phyloP scores from a whole-genome alignment of 768 basidiomycete species.

The Trametes elegans region DNA sequence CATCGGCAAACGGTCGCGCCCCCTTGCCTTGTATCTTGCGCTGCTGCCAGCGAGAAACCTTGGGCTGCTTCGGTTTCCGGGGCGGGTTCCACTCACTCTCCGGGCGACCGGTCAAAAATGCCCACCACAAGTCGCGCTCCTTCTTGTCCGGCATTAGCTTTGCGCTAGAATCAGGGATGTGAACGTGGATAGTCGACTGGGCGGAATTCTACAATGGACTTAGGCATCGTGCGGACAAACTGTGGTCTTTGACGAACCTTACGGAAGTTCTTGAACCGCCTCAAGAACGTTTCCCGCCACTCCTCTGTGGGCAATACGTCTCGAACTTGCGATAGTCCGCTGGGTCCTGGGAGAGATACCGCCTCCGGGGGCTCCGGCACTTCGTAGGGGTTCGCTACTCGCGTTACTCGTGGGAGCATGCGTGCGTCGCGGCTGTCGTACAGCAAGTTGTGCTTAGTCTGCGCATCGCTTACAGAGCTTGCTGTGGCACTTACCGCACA shows the following conservation, averaged over 20 bases:
- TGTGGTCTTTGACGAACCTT: constrained; percentile 42
- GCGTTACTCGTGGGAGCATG: constrained; percentile 58
- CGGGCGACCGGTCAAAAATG: constrained; percentile 67
- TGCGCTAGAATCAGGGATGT: constrained; percentile 29
- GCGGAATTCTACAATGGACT: constrained; percentile 51
- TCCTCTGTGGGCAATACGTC: constrained; percentile 55
- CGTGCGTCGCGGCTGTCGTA: constrained; percentile 65
- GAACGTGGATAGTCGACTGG: constrained; percentile 57
- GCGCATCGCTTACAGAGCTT: constrained; percentile 12
- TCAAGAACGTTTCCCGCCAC: constrained; percentile 61
- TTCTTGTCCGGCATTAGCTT: constrained; percentile 64
- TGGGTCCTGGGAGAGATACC: constrained; percentile 14
- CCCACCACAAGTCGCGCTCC: constrained; percentile 80
- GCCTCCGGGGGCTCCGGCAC: constrained; percentile 28
- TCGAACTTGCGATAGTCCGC: constrained; percentile 8
- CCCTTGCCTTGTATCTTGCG: constrained; percentile 22
- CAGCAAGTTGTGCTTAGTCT: neutral
- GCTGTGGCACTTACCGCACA: constrained; percentile 54
- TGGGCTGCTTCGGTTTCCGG: constrained; percentile 35
- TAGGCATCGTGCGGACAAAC: neutral
- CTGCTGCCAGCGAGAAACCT: constrained; percentile 17
- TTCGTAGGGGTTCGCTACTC: constrained; percentile 70
- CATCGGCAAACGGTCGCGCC: constrained; percentile 40
- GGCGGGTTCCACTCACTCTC: constrained; percentile 64
- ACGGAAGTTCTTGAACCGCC: constrained; percentile 63